Evolutionary conservation across 179 eudicot genomes (phyloP).

Genomic region (Beta macrorhiza): DNA sequence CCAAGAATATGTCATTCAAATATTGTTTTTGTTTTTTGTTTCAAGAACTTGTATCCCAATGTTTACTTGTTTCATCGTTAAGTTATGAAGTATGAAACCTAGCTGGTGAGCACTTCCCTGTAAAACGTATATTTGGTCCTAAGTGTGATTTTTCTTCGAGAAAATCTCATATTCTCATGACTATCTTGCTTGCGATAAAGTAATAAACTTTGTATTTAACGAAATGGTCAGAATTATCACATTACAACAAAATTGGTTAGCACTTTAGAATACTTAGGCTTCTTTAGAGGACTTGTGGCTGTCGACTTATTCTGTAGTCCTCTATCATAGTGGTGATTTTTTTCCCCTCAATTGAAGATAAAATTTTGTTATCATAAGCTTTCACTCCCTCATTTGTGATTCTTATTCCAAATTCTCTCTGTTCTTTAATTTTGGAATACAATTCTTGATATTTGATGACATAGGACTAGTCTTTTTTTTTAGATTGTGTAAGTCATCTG

Average conservation of each 20-base stretch:
- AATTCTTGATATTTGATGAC: no score
- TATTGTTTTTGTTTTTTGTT: no score
- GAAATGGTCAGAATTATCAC: background rate
- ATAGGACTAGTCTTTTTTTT: no score
- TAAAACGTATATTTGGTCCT: background rate
- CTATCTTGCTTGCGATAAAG: background rate
- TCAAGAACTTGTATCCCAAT: background rate
- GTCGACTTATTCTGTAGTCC: background rate
- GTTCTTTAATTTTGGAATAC: no score
- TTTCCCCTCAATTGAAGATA: no score
- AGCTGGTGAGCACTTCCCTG: background rate
- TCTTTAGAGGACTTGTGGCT: background rate
- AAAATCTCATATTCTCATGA: background rate
- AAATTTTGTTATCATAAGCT: background rate
- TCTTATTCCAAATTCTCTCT: no score
- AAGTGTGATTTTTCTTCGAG: background rate
- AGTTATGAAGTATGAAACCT: background rate
- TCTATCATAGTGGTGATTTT: no score
- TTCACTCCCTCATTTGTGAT: no score
- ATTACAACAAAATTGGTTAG: background rate
- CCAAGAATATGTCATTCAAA: background rate
- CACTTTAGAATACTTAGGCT: background rate
- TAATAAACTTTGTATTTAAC: background rate
- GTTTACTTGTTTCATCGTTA: background rate
- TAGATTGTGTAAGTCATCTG: no score